Base-by-base conservation (phyloP, 306 rosid genomes). In the Sicyos baderoa region DNA sequence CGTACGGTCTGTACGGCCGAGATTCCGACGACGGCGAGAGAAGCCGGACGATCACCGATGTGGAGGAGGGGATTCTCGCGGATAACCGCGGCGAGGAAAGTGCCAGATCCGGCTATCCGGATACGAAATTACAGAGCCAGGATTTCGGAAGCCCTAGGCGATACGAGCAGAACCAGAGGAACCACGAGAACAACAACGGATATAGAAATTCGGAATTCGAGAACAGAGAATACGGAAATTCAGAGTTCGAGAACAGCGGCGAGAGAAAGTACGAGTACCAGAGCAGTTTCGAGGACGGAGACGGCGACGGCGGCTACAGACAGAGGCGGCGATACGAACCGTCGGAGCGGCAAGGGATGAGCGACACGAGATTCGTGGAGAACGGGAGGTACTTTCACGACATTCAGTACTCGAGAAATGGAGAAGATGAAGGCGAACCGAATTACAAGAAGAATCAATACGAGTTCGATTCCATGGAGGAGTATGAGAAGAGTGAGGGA, bases 291-390 rank as follows among this genome's bases (percentile, higher is more conserved):
- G 25, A 53, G 7, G 62, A 19, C 21, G 77, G 59, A 32, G 68
- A 72, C 53, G 62, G n/a, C 42, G 68, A 72, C 54, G 23, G 0
- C 11, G 44, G 73, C 32, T 67, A 76, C 35, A 61, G 77, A 6
- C 49, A 19, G 5, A 71, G 72, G 23, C 78, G 72, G 23, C 78
- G 75, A 25, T 66, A 75, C 63, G 82, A 83, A 75, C 12, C 44
- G 45, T 67, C 49, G 58, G 71, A 82, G 54, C 79, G 70, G 40
- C 83, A 88, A 75, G 97, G 92, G 74, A 83, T 84, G 97, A 90
- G 95, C 76, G 92, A 90, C 75, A 88, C 92, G n/a, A 82, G 92
- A 85, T 83, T 74, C 65, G 1, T 76, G 83, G 89, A 88, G 75
- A 82, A 86, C 62, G 90, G 87, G 2, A 86, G 54, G 82, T 84